Evolutionary conservation across 768 basidiomycete species (phyloP).

Genomic region (Pulveroboletus ravenelii): DNA sequence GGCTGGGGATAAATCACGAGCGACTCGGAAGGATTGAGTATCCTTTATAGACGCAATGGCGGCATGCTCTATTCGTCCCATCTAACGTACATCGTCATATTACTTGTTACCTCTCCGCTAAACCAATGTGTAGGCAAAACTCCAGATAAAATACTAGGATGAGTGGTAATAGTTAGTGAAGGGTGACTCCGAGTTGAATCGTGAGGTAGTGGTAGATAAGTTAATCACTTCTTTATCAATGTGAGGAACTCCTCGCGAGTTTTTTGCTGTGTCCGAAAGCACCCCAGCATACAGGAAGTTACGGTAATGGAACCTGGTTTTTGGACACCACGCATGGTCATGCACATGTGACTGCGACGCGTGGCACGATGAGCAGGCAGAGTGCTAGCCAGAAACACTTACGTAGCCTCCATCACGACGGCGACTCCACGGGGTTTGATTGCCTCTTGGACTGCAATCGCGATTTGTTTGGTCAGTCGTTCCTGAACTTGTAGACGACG

Average conservation of each 20-base stretch:
- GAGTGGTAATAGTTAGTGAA: constrained; percentile 17
- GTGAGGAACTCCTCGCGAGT: constrained; percentile 96
- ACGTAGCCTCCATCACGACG: constrained; percentile 99
- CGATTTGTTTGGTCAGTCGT: constrained; percentile 94
- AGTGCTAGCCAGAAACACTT: constrained; percentile 33
- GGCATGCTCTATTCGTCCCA: constrained; percentile 4
- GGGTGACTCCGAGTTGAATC: constrained; percentile 40
- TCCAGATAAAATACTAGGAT: constrained; percentile 18
- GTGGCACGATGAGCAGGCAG: constrained; percentile 8
- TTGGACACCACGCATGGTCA: constrained; percentile 99
- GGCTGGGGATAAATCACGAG: constrained; percentile 51
- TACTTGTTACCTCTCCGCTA: constrained; percentile 13
- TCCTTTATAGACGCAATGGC: constrained; percentile 1
- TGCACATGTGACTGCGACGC: constrained; percentile 79
- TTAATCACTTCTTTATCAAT: constrained; percentile 53
- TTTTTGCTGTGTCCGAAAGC: constrained; percentile 98
- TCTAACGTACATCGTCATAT: constrained; percentile 15
- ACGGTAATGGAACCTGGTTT: constrained; percentile 95
- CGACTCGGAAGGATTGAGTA: constrained; percentile 49
- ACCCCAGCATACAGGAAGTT: constrained; percentile 97
- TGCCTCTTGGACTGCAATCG: constrained; percentile 96
- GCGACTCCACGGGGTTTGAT: constrained; percentile 97
- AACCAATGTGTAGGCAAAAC: constrained; percentile 7
- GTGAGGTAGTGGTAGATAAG: constrained; percentile 14
- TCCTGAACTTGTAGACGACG: constrained; percentile 97